A percentile compares a stretch with the other conserved stretches of the same genome.
These are phyloP conservation scores for Stereocaulon alpinum DNA, from an alignment of 495 filamentous ascomycete genomes.

Conservation along the genomic window DNA sequence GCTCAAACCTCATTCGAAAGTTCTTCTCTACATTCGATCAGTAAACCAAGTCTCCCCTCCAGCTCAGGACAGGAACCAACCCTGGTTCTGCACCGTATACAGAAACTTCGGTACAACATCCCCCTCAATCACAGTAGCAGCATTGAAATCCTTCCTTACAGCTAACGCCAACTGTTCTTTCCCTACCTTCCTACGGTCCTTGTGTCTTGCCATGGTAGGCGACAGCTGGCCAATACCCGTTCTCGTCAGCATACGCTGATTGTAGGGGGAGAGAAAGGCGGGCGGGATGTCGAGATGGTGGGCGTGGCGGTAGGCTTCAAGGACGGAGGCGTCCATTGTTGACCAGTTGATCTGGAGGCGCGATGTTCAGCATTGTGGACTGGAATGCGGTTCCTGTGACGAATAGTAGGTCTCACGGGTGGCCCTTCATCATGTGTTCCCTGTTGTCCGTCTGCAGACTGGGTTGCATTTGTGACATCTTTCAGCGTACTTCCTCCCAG, in stretches of 20 bases:
- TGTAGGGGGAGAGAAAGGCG: constrained; percentile 51
- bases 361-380: constrained; percentile 5
- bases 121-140: constrained; percentile 58
- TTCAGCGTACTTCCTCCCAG: constrained; percentile 24
- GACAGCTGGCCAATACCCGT: constrained; percentile 54
- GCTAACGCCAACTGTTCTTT: constrained; percentile 58
- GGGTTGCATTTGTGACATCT: constrained; percentile 24
- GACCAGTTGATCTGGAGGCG: constrained; percentile 54
- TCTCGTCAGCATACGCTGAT: constrained; percentile 52
- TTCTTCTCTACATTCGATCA: constrained; percentile 29
- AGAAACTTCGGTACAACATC: constrained; percentile 68
- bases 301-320: constrained; percentile 58
- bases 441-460: background rate
- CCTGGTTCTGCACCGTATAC: constrained; percentile 56
- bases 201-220: constrained; percentile 58
- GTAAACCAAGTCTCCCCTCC: background rate
- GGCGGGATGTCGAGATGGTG: constrained; percentile 53
- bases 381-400: background rate
- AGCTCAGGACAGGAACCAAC: constrained; percentile 26
- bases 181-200: constrained; percentile 47
- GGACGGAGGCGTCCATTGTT: constrained; percentile 45
- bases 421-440: constrained; percentile 1
- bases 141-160: constrained; percentile 74
- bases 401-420: background rate
- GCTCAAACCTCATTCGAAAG: constrained; percentile 37